phyloP scores from a whole-genome alignment of 2,329 filamentous ascomycete genomes.

The Aspergillus puulaauensis region DNA sequence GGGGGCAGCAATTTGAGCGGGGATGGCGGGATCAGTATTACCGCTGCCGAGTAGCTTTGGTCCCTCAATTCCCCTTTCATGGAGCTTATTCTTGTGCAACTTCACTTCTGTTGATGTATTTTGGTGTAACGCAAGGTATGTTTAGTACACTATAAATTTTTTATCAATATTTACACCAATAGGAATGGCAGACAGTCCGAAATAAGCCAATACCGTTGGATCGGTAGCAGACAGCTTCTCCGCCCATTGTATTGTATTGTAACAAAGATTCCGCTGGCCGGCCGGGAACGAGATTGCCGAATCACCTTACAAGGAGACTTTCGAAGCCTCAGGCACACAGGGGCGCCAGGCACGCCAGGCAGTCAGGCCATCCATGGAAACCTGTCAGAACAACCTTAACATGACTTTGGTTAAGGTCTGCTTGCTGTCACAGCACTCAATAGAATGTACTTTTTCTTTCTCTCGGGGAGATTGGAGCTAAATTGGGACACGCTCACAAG shows the following conservation, averaged over 20 bases:
- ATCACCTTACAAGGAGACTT: slow-evolving; percentile 1
- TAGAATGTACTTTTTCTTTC: too few species aligned
- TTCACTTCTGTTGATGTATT: too few species aligned
- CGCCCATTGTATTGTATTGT: not conserved
- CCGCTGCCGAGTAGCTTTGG: not conserved
- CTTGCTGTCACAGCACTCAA: not conserved
- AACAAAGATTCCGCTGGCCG: not conserved
- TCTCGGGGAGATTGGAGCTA: not conserved
- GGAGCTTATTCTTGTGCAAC: not conserved
- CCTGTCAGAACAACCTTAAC: slow-evolving; percentile 2
- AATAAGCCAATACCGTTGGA: too few species aligned
- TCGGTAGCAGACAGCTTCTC: not conserved
- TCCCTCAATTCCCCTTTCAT: not conserved
- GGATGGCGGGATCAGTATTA: not conserved
- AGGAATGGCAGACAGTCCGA: not conserved
- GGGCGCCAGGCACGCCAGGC: not conserved
- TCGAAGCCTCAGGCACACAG: not conserved
- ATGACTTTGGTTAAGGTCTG: not conserved
- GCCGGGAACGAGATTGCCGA: not conserved
- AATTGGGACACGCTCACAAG: too few species aligned
- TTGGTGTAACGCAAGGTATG: too few species aligned
- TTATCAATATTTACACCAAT: not conserved
- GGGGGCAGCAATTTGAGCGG: not conserved
- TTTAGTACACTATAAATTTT: not conserved
- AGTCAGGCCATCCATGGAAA: not conserved